phyloP scores from a whole-genome alignment of 2,329 filamentous ascomycete genomes.

The Aspergillus bombycis region DNA sequence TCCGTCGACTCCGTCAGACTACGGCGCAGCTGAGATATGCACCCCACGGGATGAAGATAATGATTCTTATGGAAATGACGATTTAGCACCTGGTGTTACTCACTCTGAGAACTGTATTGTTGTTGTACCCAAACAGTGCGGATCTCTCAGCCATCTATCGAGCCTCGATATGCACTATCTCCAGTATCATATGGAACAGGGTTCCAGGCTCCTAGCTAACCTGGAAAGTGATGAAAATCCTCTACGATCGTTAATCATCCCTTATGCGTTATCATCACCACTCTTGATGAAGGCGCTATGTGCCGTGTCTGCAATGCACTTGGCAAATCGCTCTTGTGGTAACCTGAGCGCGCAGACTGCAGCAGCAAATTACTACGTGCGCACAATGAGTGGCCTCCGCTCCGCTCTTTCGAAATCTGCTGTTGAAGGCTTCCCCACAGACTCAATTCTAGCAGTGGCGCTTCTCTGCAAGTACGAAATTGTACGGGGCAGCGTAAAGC shows the following conservation, averaged over 20 bases:
- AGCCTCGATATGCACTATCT: slow-evolving; percentile 39
- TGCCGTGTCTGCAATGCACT: slow-evolving; percentile 41
- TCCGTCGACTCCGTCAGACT: slow-evolving; percentile 6
- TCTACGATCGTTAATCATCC: slow-evolving; percentile 39
- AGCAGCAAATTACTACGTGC: slow-evolving; percentile 37
- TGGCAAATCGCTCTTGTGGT: slow-evolving; percentile 35
- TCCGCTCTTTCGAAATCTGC: slow-evolving; percentile 25
- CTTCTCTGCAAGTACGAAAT: slow-evolving; percentile 45
- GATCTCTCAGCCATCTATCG: slow-evolving; percentile 31
- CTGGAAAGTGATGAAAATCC: slow-evolving; percentile 42
- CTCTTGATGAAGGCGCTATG: slow-evolving; percentile 42
- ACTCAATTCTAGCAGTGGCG: slow-evolving; percentile 38
- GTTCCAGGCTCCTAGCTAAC: slow-evolving; percentile 40
- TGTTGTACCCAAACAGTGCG: slow-evolving; percentile 19
- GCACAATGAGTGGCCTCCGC: slow-evolving; percentile 38
- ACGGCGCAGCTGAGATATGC: background rate
- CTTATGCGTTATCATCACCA: slow-evolving; percentile 40
- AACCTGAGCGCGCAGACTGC: slow-evolving; percentile 30
- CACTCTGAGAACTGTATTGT: slow-evolving; percentile 11
- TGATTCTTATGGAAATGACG: slow-evolving; percentile 1
- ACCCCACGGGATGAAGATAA: slow-evolving; percentile 6
- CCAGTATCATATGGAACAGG: slow-evolving; percentile 41
- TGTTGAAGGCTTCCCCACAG: slow-evolving; percentile 28
- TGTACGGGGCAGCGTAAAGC: slow-evolving; percentile 41
- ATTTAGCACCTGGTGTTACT: background rate